These are phyloP conservation scores for Sphaerulina vaccinii DNA, from an alignment of 2,329 filamentous ascomycete genomes.

Conservation along the genomic window DNA sequence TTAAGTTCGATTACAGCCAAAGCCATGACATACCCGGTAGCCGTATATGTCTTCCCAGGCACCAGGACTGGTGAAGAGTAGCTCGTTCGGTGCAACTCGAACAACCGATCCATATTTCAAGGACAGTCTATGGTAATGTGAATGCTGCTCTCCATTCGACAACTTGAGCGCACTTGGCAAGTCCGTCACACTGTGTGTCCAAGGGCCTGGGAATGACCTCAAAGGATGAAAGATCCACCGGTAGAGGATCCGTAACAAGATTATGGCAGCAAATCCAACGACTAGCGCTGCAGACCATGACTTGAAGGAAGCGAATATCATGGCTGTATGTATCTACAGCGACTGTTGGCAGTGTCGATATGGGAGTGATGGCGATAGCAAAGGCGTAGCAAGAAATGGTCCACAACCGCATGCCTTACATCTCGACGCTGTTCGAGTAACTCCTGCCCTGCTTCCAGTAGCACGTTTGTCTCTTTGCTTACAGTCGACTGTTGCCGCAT, in stretches of 20 bases:
- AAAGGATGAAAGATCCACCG: neutral
- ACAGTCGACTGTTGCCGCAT: too few species aligned
- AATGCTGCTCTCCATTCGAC: conserved; percentile 1
- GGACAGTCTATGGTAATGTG: neutral
- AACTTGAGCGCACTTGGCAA: neutral
- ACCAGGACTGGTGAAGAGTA: conserved; percentile 4
- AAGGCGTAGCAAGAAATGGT: neutral
- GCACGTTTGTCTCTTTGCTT: too few species aligned
- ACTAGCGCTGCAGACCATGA: neutral
- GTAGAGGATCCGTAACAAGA: neutral
- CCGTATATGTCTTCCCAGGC: conserved; percentile 11
- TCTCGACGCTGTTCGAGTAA: too few species aligned
- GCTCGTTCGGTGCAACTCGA: conserved; percentile 8
- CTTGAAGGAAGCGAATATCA: neutral
- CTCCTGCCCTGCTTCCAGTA: too few species aligned
- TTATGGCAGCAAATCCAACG: neutral
- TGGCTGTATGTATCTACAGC: neutral
- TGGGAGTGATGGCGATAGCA: too few species aligned
- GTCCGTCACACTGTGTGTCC: neutral
- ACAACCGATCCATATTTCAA: conserved; percentile 6
- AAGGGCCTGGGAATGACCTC: neutral
- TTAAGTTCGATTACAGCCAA: too few species aligned
- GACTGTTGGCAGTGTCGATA: too few species aligned
- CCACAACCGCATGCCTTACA: too few species aligned
- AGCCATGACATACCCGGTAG: conserved; percentile 1